Conservation (phyloP, 139 green algal species). For the Coelastrella sp. region DNA sequence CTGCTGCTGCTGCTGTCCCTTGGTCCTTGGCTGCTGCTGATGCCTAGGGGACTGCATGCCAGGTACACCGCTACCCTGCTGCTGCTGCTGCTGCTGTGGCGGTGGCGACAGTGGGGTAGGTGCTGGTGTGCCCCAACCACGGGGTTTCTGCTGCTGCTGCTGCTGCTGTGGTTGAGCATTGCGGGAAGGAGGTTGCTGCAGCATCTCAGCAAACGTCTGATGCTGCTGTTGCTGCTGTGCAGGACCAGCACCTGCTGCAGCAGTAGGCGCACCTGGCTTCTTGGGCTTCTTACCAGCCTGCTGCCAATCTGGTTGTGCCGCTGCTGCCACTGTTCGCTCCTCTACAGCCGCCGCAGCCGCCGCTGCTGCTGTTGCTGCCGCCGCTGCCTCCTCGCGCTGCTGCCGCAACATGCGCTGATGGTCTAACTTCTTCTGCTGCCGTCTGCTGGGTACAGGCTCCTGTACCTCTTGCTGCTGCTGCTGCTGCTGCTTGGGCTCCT, state of each 20-base stretch:
- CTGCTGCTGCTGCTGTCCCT: conserved; percentile 18
- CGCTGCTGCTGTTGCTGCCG: conserved; percentile 31
- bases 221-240: conserved; percentile 28
- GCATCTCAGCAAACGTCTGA: conserved; percentile 7
- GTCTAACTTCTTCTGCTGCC: conserved; percentile 49
- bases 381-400: conserved; percentile 3
- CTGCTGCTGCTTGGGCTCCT: conserved; percentile 18
- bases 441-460: not conserved
- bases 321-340: not conserved
- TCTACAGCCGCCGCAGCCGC: not conserved
- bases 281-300: conserved; percentile 26
- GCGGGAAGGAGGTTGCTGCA: not conserved
- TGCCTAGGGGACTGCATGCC: not conserved
- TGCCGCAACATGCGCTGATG: conserved; percentile 3
- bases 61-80: not conserved
- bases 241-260: conserved; percentile 17
- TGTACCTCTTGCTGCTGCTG: conserved; percentile 18
- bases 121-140: not conserved
- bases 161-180: conserved; percentile 8
- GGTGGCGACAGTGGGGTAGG: not conserved
- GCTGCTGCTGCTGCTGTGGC: conserved; percentile 19
- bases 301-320: conserved; percentile 36
- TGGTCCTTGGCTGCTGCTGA: not conserved
- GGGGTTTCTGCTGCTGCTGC: not conserved
- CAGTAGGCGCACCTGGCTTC: conserved; percentile 12